A percentile compares a stretch with the other conserved stretches of the same genome.
phyloP scores from a whole-genome alignment of 768 basidiomycete species.

The Hericium erinaceus region DNA sequence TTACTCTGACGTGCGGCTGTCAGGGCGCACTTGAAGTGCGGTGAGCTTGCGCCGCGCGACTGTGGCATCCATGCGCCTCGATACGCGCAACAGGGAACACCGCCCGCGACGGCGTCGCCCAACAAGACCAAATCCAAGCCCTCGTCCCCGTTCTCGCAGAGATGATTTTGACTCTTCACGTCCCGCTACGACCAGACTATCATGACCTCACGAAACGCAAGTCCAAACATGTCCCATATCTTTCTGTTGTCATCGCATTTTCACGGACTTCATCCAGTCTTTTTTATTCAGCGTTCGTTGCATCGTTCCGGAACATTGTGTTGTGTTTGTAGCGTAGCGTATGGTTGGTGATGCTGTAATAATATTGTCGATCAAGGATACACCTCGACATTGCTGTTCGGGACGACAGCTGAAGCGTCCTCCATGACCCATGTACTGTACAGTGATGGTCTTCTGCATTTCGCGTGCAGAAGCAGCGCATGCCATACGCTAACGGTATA shows the following conservation, averaged over 20 bases:
- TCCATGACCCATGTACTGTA: too few relatives aligned
- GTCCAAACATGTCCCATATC: neutral
- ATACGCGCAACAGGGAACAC: neutral
- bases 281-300: neutral
- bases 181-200: neutral
- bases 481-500: too few relatives aligned
- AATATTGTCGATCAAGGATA: too few relatives aligned
- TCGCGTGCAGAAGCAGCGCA: too few relatives aligned
- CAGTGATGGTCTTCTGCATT: too few relatives aligned
- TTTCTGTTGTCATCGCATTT: neutral
- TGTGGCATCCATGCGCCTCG: constrained; percentile 49
- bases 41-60: constrained; percentile 71
- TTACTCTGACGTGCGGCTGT: neutral
- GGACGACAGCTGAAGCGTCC: too few relatives aligned
- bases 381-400: too few relatives aligned
- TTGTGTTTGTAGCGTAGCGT: too few relatives aligned
- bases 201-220: too few relatives aligned
- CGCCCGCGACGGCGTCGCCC: neutral
- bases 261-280: neutral
- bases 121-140: constrained; percentile 3
- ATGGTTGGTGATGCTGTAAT: too few relatives aligned
- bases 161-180: neutral
- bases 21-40: constrained; percentile 83
- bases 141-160: constrained; percentile 4
- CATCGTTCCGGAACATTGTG: too few relatives aligned